Evolutionary conservation across 192 early-diverging fungal species (phyloP).

Genomic region (Lunasporangiospora selenospora): DNA sequence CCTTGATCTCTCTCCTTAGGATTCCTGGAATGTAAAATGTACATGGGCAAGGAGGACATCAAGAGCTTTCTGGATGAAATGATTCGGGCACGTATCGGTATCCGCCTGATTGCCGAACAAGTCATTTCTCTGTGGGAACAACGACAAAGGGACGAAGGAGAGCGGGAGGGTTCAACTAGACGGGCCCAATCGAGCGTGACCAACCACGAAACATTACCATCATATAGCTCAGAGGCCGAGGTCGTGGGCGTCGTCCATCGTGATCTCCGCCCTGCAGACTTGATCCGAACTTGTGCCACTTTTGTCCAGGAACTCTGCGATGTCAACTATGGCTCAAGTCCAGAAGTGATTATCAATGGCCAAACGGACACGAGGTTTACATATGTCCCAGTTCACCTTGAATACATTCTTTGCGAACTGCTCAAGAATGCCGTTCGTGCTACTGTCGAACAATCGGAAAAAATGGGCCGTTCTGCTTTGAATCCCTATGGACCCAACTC

Average conservation of each 20-base stretch:
- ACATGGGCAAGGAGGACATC: constrained; percentile 76
- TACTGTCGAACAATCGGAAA: constrained; percentile 75
- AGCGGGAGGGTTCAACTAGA: constrained; percentile 5
- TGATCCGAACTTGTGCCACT: constrained; percentile 71
- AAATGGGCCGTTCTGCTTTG: constrained; percentile 35
- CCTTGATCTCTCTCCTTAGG: constrained; percentile 53
- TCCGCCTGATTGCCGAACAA: constrained; percentile 93
- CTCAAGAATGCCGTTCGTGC: constrained; percentile 91
- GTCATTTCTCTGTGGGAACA: constrained; percentile 77
- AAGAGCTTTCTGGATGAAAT: constrained; percentile 84
- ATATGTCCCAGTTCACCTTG: constrained; percentile 92
- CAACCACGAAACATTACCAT: constrained; percentile 3
- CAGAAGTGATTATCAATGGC: constrained; percentile 73
- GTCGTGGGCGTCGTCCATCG: constrained; percentile 90
- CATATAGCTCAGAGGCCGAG: constrained; percentile 9
- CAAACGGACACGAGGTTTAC: constrained; percentile 69
- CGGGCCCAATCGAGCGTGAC: not conserved
- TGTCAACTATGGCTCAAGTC: constrained; percentile 86
- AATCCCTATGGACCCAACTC: constrained; percentile 4
- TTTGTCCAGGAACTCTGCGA: constrained; percentile 90
- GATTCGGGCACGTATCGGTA: constrained; percentile 90
- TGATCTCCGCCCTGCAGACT: constrained; percentile 63
- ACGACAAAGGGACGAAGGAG: constrained; percentile 27
- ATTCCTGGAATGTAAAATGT: constrained; percentile 89
- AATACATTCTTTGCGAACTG: constrained; percentile 92